phyloP scores from a whole-genome alignment of 164 flowering plant species.

The Magnolia sinica region DNA sequence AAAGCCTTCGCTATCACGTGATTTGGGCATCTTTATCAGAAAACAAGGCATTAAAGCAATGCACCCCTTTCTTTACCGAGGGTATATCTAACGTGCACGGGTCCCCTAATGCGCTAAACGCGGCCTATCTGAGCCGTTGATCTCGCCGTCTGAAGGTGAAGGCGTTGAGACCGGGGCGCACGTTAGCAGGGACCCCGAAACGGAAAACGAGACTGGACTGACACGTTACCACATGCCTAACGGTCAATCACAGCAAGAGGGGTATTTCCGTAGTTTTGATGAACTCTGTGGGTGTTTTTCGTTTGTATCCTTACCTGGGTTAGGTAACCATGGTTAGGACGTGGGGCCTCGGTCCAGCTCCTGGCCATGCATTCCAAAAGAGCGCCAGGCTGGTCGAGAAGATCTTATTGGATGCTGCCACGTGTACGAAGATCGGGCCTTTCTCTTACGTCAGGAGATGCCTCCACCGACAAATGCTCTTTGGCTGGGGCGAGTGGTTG shows the following conservation, averaged over 20 bases:
- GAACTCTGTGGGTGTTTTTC: background rate
- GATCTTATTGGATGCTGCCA: slow-evolving; percentile 4
- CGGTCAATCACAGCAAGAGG: background rate
- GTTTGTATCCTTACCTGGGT: background rate
- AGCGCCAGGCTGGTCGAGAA: slow-evolving; percentile 10
- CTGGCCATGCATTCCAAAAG: background rate
- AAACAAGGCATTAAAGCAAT: slow-evolving; percentile 8
- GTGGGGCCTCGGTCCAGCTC: slow-evolving; percentile 1
- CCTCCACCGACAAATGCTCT: slow-evolving; percentile 17
- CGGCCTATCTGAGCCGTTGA: background rate
- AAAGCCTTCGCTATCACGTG: slow-evolving; percentile 10
- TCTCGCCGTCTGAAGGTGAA: background rate
- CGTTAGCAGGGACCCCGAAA: background rate
- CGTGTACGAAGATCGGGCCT: background rate
- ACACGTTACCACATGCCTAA: background rate
- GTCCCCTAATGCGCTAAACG: background rate
- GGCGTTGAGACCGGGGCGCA: background rate
- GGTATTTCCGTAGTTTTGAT: slow-evolving; percentile 13
- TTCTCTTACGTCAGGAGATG: slow-evolving; percentile 5
- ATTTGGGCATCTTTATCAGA: slow-evolving; percentile 1
- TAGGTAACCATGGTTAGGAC: slow-evolving; percentile 4
- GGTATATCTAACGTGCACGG: background rate
- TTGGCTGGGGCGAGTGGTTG: background rate
- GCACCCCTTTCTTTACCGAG: background rate
- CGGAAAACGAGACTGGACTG: background rate